Evolutionary conservation across 192 early-diverging fungal genomes (phyloP).

Genomic region (Jimgerdemannia lactiflua): DNA sequence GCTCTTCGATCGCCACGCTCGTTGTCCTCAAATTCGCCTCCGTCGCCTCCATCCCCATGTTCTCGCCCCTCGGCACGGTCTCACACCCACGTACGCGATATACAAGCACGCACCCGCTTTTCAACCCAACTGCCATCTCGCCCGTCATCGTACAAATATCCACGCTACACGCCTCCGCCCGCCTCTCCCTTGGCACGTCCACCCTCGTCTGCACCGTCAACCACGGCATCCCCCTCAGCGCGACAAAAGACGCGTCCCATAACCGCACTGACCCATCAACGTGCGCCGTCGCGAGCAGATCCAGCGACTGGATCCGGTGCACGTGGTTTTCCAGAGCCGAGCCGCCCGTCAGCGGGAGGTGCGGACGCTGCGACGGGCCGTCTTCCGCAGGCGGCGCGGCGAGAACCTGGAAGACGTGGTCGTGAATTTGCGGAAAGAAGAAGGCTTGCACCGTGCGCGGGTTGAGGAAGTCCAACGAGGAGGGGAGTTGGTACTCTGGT

Average conservation of each 20-base stretch:
- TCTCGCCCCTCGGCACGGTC: background rate
- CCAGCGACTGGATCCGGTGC: conserved; percentile 28
- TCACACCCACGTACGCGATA: conserved; percentile 3
- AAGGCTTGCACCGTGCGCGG: conserved; percentile 29
- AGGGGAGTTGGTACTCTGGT: conserved; percentile 27
- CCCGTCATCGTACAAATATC: conserved; percentile 28
- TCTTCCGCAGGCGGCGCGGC: background rate
- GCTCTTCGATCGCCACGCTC: conserved; percentile 8
- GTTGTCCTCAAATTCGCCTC: background rate
- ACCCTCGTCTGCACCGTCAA: conserved; percentile 26
- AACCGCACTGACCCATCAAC: conserved; percentile 35
- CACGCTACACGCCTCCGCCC: conserved; percentile 21
- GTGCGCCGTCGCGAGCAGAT: conserved; percentile 42
- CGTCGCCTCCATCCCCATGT: conserved; percentile 3
- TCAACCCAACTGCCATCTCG: conserved; percentile 29
- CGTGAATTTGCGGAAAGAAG: conserved; percentile 17
- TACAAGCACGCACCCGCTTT: conserved; percentile 17
- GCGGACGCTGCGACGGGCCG: background rate
- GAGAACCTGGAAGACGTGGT: conserved; percentile 19
- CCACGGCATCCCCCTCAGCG: conserved; percentile 33
- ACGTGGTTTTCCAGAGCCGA: conserved; percentile 24
- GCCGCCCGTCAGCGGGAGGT: conserved; percentile 41
- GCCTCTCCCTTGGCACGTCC: conserved; percentile 18
- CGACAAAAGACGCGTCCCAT: conserved; percentile 45
- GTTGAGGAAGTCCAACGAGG: conserved; percentile 28